Percentiles rank a stretch among this genome's conserved stretches.
Evolutionary conservation across 1,284 basidiomycete species (phyloP).

Genomic region (Sutorius eximius): DNA sequence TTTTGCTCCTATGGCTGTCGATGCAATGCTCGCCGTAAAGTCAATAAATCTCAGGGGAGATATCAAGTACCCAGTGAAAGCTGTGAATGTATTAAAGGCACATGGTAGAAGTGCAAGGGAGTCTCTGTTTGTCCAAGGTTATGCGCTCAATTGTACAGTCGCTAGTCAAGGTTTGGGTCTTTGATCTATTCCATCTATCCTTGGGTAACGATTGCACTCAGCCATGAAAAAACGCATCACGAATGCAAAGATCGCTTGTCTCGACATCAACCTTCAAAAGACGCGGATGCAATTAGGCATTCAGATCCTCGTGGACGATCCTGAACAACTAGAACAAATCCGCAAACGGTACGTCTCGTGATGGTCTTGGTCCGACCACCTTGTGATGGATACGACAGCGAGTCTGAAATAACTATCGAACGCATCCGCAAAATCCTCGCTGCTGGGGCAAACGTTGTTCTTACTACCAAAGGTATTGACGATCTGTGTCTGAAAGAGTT

Average conservation of each 20-base stretch:
- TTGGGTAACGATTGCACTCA: constrained; percentile 34
- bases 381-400: constrained; percentile 48
- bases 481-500: constrained; percentile 99
- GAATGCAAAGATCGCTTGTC: constrained; percentile 95
- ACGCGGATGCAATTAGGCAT: constrained; percentile 97
- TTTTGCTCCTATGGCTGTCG: constrained; percentile 97
- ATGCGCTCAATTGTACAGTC: constrained; percentile 98
- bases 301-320: constrained; percentile 97
- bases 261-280: constrained; percentile 98
- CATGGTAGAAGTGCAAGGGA: constrained; percentile 96
- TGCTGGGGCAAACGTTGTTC: constrained; percentile 93
- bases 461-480: constrained; percentile 99
- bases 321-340: constrained; percentile 95
- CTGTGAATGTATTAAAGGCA: constrained; percentile 99
- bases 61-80: constrained; percentile 99
- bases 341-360: constrained; percentile 70
- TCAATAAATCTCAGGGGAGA: constrained; percentile 94
- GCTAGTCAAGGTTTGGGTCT: constrained; percentile 83
- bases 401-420: constrained; percentile 96
- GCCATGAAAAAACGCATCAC: constrained; percentile 97
- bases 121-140: constrained; percentile 93
- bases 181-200: not conserved
- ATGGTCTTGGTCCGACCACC: not conserved
- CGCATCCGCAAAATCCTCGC: constrained; percentile 95
- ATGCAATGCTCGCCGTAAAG: constrained; percentile 98